Base-by-base conservation (phyloP, 192 early-diverging fungal species). In the Powellomyces hirtus region DNA sequence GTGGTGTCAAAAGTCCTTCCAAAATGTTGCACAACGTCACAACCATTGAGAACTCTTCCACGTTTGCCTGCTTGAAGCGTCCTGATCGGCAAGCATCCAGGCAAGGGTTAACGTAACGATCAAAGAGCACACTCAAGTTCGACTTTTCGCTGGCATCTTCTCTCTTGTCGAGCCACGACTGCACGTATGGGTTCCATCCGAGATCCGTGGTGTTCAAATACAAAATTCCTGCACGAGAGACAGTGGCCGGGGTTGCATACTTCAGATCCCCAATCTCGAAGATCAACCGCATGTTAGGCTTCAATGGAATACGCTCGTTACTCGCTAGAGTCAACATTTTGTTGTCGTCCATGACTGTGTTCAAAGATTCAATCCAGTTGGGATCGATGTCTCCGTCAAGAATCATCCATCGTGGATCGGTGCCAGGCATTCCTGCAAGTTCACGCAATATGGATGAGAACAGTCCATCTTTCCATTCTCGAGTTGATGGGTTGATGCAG, bases 271-370 rank as follows among this genome's bases (percentile, higher is more conserved):
- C 82, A 68, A 88, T 88, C 62, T 88, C 86, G 60, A 88, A 88
- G 55, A 88, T 84, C 16, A 88, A 55, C 34, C 86, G 66, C 86
- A 88, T 86, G 70, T 86, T 76, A 2, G 82, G 75, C 52, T 88
- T 87, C 33, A 88, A 61, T 4, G 86, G 86, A 77, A 88, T 88
- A 70, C 86, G 86, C 65, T 88, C 86, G 72, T 88, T 88, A 31
- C 71, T 75, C 18, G 86, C 86, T 1, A 88, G 62, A 1, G 86
- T 88, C 4, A 88, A 74, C 82, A 88, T 85, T 56, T 88, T 88
- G 76, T 88, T 88, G 71, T 88, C 86, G 59, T 88, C 86, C 86
- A 88, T 88, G 38, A 88, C 86, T 2, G 86, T 88, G 68, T 88
- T 88, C 31, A 88, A 68, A 4, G 80, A 83, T 66, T 88, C 86